Evolutionary conservation across 2,329 filamentous ascomycete species (phyloP).

Genomic region (Hypoxylon sp.): DNA sequence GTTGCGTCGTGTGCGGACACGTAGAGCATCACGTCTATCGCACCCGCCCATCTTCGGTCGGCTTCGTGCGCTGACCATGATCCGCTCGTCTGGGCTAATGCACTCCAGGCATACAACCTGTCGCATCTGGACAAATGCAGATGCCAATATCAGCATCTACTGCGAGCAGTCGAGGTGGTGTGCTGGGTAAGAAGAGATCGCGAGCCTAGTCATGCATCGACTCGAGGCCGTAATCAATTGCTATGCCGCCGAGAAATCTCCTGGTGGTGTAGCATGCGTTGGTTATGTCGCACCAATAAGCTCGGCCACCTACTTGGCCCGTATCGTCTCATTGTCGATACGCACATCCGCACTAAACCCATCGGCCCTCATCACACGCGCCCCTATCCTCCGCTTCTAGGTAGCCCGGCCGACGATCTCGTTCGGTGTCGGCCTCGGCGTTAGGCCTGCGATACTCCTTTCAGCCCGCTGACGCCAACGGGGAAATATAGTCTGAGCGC

Average conservation of each 20-base stretch:
- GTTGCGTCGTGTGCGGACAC: slow-evolving; percentile 15
- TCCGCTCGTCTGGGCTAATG: slow-evolving; percentile 30
- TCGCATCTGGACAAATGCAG: slow-evolving; percentile 29
- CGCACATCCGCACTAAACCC: slow-evolving; percentile 14
- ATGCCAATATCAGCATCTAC: slow-evolving; percentile 28
- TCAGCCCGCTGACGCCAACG: background rate
- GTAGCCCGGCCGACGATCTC: background rate
- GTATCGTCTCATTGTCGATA: background rate
- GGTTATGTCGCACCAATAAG: background rate
- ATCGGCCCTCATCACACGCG: background rate
- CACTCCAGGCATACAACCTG: slow-evolving; percentile 33
- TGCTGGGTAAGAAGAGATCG: slow-evolving; percentile 32
- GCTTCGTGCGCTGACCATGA: slow-evolving; percentile 7
- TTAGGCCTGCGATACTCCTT: slow-evolving; percentile 2
- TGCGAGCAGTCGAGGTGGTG: slow-evolving; percentile 13
- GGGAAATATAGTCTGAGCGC: background rate
- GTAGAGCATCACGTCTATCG: background rate
- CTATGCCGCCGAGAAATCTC: slow-evolving; percentile 30
- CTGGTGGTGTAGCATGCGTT: slow-evolving; percentile 3
- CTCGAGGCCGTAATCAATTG: background rate
- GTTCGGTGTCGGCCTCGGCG: too few species aligned
- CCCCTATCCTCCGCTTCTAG: background rate
- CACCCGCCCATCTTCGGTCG: too few species aligned
- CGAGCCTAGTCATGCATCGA: slow-evolving; percentile 13
- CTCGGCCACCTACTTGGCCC: slow-evolving; percentile 2